Percentiles rank a stretch among this genome's conserved stretches.
These are phyloP conservation scores for Coemansia sp. DNA, from an alignment of 192 early-diverging fungal genomes.

Conservation along the genomic window DNA sequence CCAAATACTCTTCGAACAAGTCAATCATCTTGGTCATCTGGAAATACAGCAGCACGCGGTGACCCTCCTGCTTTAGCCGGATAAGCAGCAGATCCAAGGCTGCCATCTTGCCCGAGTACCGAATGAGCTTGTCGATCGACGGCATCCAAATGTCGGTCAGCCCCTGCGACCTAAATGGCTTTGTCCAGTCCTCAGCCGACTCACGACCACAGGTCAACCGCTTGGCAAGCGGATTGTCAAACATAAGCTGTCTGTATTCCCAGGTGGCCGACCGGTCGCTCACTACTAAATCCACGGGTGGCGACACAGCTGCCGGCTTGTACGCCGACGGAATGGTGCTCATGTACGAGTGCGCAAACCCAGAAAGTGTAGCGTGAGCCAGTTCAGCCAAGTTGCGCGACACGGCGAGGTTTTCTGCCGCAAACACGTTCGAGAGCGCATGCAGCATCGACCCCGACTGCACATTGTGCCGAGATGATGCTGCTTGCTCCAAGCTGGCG, in stretches of 20 bases:
- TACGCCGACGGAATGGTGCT: conserved; percentile 47
- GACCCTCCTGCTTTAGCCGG: conserved; percentile 69
- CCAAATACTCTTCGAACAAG: conserved; percentile 81
- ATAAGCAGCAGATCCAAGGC: conserved; percentile 66
- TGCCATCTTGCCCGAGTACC: conserved; percentile 75
- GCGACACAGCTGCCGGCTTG: conserved; percentile 56
- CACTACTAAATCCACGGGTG: conserved; percentile 60
- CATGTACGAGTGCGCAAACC: conserved; percentile 36
- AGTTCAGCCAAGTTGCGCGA: conserved; percentile 30
- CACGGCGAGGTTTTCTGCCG: conserved; percentile 29
- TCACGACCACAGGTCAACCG: conserved; percentile 26
- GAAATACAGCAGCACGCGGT: conserved; percentile 80
- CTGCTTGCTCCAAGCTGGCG: not conserved
- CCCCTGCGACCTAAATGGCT: conserved; percentile 50
- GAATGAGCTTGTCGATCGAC: conserved; percentile 68
- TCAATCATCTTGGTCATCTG: conserved; percentile 90
- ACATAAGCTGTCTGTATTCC: conserved; percentile 47
- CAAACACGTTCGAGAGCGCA: conserved; percentile 37
- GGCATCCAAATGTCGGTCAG: conserved; percentile 67
- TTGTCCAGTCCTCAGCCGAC: conserved; percentile 32
- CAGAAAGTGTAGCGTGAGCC: conserved; percentile 17
- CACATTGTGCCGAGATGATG: not conserved
- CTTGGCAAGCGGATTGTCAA: conserved; percentile 22
- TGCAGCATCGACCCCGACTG: conserved; percentile 31
- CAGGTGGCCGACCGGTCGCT: conserved; percentile 58